Conservation (phyloP, 805 yeast species). For the Schwanniomyces pseudopolymorphus region DNA sequence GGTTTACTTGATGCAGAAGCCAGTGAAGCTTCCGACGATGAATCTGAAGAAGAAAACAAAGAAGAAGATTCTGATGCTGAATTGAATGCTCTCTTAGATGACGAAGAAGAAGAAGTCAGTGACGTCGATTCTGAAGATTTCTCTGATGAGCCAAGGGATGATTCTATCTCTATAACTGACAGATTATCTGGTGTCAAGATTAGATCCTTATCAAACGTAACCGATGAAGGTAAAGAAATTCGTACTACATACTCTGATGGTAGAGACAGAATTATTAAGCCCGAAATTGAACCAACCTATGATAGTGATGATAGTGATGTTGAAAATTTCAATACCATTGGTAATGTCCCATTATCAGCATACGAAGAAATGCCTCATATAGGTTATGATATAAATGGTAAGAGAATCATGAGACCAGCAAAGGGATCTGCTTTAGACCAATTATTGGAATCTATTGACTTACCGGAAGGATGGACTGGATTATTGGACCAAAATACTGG, state of each 20-base stretch:
- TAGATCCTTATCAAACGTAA: slow-evolving; percentile 44
- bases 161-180: slow-evolving; percentile 50
- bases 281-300: slow-evolving; percentile 92
- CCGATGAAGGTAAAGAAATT: slow-evolving; percentile 31
- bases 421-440: slow-evolving; percentile 92
- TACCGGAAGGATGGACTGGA: slow-evolving; percentile 99
- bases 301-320: slow-evolving; percentile 92
- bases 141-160: slow-evolving; percentile 56
- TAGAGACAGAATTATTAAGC: slow-evolving; percentile 68
- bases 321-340: slow-evolving; percentile 81
- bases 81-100: slow-evolving; percentile 58
- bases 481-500: slow-evolving; percentile 89
- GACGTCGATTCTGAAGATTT: slow-evolving; percentile 46
- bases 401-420: slow-evolving; percentile 98
- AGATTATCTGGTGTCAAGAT: slow-evolving; percentile 54
- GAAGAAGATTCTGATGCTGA: slow-evolving; percentile 41
- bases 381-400: slow-evolving; percentile 96
- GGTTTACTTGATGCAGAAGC: slow-evolving; percentile 46
- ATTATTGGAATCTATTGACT: slow-evolving; percentile 82
- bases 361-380: slow-evolving; percentile 97
- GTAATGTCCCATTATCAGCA: slow-evolving; percentile 88
- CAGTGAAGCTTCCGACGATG: slow-evolving; percentile 30
- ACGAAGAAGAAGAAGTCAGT: slow-evolving; percentile 48
- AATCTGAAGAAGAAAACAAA: slow-evolving; percentile 16
- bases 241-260: slow-evolving; percentile 73